These are phyloP conservation scores for Taxawa tesnikishii DNA, from an alignment of 2,329 filamentous ascomycete genomes.

Conservation along the genomic window DNA sequence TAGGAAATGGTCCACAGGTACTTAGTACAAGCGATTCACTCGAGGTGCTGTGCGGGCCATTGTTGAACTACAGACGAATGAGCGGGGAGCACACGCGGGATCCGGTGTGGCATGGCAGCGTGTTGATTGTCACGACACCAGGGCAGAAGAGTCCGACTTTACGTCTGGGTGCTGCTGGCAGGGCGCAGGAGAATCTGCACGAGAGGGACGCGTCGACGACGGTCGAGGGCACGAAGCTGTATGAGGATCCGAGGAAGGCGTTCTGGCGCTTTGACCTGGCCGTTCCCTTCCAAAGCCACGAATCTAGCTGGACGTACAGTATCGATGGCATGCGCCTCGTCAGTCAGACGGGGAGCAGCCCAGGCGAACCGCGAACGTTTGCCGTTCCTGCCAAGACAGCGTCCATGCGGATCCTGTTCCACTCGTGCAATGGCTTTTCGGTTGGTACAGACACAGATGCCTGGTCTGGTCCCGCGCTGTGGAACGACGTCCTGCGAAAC, in stretches of 20 bases:
- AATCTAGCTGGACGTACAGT: constrained; percentile 68
- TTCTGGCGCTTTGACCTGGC: constrained; percentile 48
- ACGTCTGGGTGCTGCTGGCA: constrained; percentile 41
- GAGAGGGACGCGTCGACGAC: constrained; percentile 19
- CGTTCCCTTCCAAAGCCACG: constrained; percentile 57
- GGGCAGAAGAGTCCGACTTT: constrained; percentile 53
- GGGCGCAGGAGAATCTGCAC: constrained; percentile 19
- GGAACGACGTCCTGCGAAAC: constrained; percentile 52
- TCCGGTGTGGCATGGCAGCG: constrained; percentile 67
- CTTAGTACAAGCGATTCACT: constrained; percentile 25
- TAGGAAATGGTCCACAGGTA: constrained; percentile 31
- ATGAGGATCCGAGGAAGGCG: constrained; percentile 44
- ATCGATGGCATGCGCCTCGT: constrained; percentile 55
- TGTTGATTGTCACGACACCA: constrained; percentile 68
- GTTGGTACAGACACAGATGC: constrained; percentile 52
- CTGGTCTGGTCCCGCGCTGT: constrained; percentile 47
- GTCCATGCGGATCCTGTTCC: constrained; percentile 59
- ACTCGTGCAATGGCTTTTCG: constrained; percentile 57
- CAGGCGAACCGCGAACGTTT: constrained; percentile 34
- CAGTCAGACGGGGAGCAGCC: constrained; percentile 25
- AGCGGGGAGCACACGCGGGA: constrained; percentile 35
- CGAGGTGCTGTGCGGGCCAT: constrained; percentile 58
- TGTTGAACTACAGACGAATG: constrained; percentile 70
- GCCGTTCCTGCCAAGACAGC: constrained; percentile 46
- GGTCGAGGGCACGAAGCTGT: constrained; percentile 42